Evolutionary conservation across 2,329 filamentous ascomycete genomes (phyloP).

Genomic region (Hypoxylon sp.): DNA sequence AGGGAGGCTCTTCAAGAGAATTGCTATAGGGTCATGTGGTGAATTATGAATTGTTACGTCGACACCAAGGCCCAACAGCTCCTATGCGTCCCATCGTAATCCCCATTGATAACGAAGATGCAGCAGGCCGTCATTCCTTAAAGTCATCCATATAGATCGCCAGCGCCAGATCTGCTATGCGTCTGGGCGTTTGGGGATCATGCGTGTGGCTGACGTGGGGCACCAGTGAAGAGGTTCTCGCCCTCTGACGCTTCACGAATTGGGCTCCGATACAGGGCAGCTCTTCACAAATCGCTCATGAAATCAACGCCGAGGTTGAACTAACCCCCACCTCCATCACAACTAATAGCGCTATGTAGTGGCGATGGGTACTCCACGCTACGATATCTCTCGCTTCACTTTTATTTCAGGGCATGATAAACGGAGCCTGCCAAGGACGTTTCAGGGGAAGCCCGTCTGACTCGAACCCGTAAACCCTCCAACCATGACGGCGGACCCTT

Average conservation of each 20-base stretch:
- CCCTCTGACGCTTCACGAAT: constrained; percentile 17
- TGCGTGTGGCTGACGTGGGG: constrained; percentile 38
- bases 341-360: constrained; percentile 14
- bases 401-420: constrained; percentile 24
- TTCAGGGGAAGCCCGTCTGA: constrained; percentile 42
- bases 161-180: constrained; percentile 43
- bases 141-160: constrained; percentile 37
- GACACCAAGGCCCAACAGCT: constrained; percentile 12
- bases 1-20: not conserved
- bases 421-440: constrained; percentile 29
- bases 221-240: constrained; percentile 20
- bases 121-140: constrained; percentile 26
- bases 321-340: constrained; percentile 24
- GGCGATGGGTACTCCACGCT: constrained; percentile 24
- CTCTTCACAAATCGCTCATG: constrained; percentile 4
- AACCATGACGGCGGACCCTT: constrained; percentile 38
- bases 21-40: constrained; percentile 19
- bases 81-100: constrained; percentile 16
- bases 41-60: constrained; percentile 14
- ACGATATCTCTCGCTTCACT: constrained; percentile 23
- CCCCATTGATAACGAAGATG: constrained; percentile 23
- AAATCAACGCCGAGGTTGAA: constrained; percentile 22
- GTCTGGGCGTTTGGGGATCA: constrained; percentile 31
- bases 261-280: constrained; percentile 20
- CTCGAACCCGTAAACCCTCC: constrained; percentile 40